phyloP scores from a whole-genome alignment of 495 filamentous ascomycete genomes.

The Hyaloscypha variabilis region DNA sequence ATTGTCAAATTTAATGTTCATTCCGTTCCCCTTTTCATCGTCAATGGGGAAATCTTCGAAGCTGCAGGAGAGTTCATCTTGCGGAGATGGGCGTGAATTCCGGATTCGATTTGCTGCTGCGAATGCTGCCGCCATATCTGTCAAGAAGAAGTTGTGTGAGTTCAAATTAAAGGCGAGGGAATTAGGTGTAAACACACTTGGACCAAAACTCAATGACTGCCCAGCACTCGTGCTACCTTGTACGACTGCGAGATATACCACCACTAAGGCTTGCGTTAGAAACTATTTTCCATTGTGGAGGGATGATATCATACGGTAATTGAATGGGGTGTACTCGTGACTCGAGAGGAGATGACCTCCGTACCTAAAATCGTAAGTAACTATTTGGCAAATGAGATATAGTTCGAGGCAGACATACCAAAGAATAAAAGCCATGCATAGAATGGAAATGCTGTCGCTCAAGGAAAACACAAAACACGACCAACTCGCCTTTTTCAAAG shows the following conservation, averaged over 20 bases:
- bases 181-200: conserved; percentile 27
- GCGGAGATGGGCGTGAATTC: conserved; percentile 8
- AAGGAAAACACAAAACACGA: conserved; percentile 54
- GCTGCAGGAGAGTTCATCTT: conserved; percentile 10
- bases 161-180: not conserved
- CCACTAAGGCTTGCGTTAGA: conserved; percentile 35
- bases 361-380: conserved; percentile 38
- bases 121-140: conserved; percentile 57
- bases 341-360: conserved; percentile 30
- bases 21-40: conserved; percentile 37
- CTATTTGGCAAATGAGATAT: not conserved
- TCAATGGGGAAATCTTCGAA: conserved; percentile 42
- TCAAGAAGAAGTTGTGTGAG: no score
- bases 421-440: conserved; percentile 63
- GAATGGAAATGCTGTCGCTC: conserved; percentile 52
- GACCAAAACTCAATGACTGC: conserved; percentile 35
- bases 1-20: conserved; percentile 54
- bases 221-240: conserved; percentile 34
- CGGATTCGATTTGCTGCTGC: conserved; percentile 60
- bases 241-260: conserved; percentile 42
- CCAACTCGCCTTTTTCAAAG: conserved; percentile 53
- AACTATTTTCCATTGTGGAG: conserved; percentile 2
- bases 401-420: conserved; percentile 45
- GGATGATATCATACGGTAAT: conserved; percentile 37
- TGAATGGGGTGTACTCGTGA: conserved; percentile 33